A percentile compares a stretch with the other conserved stretches of the same genome.
Conservation (phyloP, 768 basidiomycete species). For the Exsudoporus frostii region DNA sequence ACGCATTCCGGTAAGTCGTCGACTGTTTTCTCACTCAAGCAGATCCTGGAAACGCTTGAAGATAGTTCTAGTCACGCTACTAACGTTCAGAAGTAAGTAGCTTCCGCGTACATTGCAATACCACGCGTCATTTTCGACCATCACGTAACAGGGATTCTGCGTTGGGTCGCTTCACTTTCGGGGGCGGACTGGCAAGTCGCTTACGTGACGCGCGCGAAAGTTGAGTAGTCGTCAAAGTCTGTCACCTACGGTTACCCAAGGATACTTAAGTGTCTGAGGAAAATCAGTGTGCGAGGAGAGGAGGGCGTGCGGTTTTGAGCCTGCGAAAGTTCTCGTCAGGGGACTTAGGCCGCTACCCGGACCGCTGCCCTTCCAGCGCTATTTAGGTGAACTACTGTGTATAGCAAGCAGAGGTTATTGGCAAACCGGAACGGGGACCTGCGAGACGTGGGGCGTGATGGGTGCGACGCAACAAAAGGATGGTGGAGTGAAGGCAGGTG, state of each 20-base stretch:
- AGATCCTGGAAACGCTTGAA: constrained; percentile 7
- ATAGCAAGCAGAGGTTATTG: too few relatives aligned
- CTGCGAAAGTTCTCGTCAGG: too few relatives aligned
- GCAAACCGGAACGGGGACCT: too few relatives aligned
- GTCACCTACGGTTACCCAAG: background rate
- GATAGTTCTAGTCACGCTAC: background rate
- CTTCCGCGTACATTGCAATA: constrained; percentile 1
- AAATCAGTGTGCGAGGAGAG: too few relatives aligned
- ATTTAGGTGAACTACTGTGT: too few relatives aligned
- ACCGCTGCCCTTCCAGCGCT: too few relatives aligned
- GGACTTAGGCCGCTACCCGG: too few relatives aligned
- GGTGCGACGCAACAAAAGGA: too few relatives aligned
- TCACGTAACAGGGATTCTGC: background rate
- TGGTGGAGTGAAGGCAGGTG: too few relatives aligned
- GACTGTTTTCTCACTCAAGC: constrained; percentile 1
- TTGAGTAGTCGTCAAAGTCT: constrained; percentile 1
- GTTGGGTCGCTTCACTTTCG: background rate
- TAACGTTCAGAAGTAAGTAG: background rate
- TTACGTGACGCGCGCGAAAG: background rate
- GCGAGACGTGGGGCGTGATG: too few relatives aligned
- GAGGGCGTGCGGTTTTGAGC: too few relatives aligned
- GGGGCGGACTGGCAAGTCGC: background rate
- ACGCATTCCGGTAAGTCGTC: background rate
- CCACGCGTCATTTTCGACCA: background rate
- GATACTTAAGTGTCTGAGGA: too few relatives aligned